Conservation (phyloP, 2,329 filamentous ascomycete species). For the Xylaria sp. region DNA sequence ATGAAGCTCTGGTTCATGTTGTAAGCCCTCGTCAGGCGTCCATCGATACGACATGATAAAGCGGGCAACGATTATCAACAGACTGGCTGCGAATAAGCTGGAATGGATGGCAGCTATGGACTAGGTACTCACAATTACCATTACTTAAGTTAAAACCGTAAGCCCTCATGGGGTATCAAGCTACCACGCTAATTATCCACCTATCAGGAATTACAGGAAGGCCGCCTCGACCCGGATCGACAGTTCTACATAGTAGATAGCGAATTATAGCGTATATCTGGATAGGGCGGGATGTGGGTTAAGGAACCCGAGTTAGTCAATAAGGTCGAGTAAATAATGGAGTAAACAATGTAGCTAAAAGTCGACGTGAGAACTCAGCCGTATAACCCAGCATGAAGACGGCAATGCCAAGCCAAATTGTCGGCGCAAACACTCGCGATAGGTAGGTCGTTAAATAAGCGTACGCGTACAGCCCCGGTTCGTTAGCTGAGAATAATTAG, state of each 20-base stretch:
- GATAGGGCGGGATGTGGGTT: slow-evolving; percentile 16
- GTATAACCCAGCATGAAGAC: slow-evolving; percentile 8
- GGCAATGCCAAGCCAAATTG: slow-evolving; percentile 15
- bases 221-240: slow-evolving; percentile 3
- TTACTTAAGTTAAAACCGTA: neutral
- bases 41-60: neutral
- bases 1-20: neutral
- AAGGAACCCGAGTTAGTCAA: neutral
- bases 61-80: neutral
- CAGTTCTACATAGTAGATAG: slow-evolving; percentile 5
- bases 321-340: neutral
- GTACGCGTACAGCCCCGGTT: slow-evolving; percentile 7
- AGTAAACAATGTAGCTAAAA: neutral
- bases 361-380: slow-evolving; percentile 3
- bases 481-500: neutral
- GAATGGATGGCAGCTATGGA: neutral
- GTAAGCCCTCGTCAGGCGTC: neutral
- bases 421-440: slow-evolving; percentile 23
- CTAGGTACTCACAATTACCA: neutral
- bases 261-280: neutral
- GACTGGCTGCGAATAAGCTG: neutral
- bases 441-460: slow-evolving; percentile 30
- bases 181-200: neutral
- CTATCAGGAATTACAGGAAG: neutral
- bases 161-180: neutral